Conservation (phyloP, 805 yeast genomes). For the Candida namnaoensis region DNA sequence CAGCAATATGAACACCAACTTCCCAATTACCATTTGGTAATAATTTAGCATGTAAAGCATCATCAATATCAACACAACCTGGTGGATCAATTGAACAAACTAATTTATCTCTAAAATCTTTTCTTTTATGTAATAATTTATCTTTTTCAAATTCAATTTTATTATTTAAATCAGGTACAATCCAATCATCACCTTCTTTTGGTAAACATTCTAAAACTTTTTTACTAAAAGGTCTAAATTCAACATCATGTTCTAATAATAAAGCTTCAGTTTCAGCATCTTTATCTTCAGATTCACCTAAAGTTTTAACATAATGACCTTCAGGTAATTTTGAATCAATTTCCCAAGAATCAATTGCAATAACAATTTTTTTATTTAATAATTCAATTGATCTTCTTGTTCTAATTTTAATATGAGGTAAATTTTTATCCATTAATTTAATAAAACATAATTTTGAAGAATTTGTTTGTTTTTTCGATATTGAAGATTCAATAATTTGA, state of each 20-base stretch:
- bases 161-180: conserved; percentile 57
- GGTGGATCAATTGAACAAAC: conserved; percentile 98
- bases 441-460: conserved; percentile 77
- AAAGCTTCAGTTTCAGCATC: conserved; percentile 96
- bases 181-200: conserved; percentile 88
- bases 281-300: conserved; percentile 86
- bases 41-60: conserved; percentile 82
- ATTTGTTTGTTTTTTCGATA: conserved; percentile 47
- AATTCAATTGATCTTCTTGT: conserved; percentile 82
- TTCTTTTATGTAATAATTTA: conserved; percentile 46
- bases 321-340: conserved; percentile 75
- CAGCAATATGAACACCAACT: conserved; percentile 99
- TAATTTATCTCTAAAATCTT: conserved; percentile 78
- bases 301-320: conserved; percentile 86
- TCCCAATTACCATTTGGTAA: conserved; percentile 92
- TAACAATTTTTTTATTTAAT: conserved; percentile 83
- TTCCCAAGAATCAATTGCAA: conserved; percentile 93
- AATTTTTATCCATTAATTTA: conserved; percentile 76
- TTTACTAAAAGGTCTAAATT: conserved; percentile 90
- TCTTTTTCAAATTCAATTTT: conserved; percentile 45
- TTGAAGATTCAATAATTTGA: conserved; percentile 74
- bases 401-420: conserved; percentile 80
- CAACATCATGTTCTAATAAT: conserved; percentile 90
- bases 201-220: conserved; percentile 91
- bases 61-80: conserved; percentile 96